Base-by-base conservation (phyloP, 2,329 filamentous ascomycete species). In the Coniochaeta prunicola region DNA sequence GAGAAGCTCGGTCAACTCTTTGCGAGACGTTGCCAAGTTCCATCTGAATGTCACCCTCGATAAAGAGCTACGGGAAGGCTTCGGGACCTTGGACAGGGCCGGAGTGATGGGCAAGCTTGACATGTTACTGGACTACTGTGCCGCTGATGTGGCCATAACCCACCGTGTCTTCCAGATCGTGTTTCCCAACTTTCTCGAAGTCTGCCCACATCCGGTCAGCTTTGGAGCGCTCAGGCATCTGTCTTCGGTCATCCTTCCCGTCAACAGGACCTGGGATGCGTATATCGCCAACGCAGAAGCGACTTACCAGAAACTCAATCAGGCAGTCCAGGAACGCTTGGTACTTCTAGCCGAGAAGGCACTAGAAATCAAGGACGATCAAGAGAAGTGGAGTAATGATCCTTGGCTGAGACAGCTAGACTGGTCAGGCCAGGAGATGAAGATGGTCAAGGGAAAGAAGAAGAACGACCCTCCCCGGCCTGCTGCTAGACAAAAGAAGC, bases 181-280 rank as follows among this genome's bases (percentile, higher is more conserved):
- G 1, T 94, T 99, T 63, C 91, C 92, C 1, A 88, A 89, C 60
- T 99, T 97, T 67, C 77, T 97, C 21, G 80, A 91, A 50, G 90
- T 90, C 28, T 99, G 94, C 69, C 94, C 94, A 0, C 96, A 99
- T 73, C 94, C 94, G 0, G 94, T 99, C 67, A 97, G 92, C 74
- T 99, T 99, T 68, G 93, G 91, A 2, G 94, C 94, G 1, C 79
- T 99, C 19, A 84, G 94, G 17, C 94, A 97, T 70, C 80, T 99
- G n/a, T 92, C 92, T 0, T 89, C 92, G 0, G 92, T 96, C 63
- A 96, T 97, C 54, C 77, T 99, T 8, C 94, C 94, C 0, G 89
- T 97, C 50, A 86, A 97, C 70, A 84, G 88, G 66, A 87, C 89
- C 0, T 99, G 96, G 96, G 84, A 93, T 61, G 77, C 84, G 1